Base-by-base conservation (phyloP, 148 eudicot species). In the Dianthus caryophyllus region DNA sequence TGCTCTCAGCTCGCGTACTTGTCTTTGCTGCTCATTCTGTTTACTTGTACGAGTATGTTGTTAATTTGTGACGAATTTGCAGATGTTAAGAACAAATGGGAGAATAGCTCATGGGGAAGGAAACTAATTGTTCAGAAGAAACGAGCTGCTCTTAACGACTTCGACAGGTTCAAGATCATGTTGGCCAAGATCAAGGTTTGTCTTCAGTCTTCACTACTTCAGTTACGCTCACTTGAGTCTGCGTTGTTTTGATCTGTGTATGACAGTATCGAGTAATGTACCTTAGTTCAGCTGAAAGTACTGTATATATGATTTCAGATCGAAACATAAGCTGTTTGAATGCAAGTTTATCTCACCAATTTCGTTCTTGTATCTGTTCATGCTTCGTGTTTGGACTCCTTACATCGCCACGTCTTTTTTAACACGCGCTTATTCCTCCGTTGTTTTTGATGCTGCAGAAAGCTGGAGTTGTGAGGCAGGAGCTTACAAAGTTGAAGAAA, bases 71-170 rank as follows among this genome's bases (percentile, higher is more conserved):
- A 25, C 46, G 17, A 46, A 27, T 20, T 1, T 76, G 69, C 71
- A 84, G 88, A 84, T 77, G 85, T 83, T 39, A 85, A 83, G 78
- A 83, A 83, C 81, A 85, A 81, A 80, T 85, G 89, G 89, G 89
- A 85, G 77, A 85, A 77, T n/a, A 83, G 87, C 63, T 85, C 89
- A n/a, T 85, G 89, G 89, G 89, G 89, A 2, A 78, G 86, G 71
- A 85, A 85, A 74, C 65, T 85, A 54, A 85, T 85, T 41, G 89
- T 83, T 61, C 87, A 83, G 81, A 83, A 85, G 80, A 79, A 74
- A 66, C 83, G 89, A 75, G 87, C 89, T 22, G 66, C 78, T 2
- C 87, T 85, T 39, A 85, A 83, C 53, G 87, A 85, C 71, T 85
- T 85, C 31, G 87, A 83, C 48, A 72, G 89, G 76, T 85, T 85